These are phyloP conservation scores for Nitzschia sp. DNA, from an alignment of 108 stramenopile species.

Conservation along the genomic window DNA sequence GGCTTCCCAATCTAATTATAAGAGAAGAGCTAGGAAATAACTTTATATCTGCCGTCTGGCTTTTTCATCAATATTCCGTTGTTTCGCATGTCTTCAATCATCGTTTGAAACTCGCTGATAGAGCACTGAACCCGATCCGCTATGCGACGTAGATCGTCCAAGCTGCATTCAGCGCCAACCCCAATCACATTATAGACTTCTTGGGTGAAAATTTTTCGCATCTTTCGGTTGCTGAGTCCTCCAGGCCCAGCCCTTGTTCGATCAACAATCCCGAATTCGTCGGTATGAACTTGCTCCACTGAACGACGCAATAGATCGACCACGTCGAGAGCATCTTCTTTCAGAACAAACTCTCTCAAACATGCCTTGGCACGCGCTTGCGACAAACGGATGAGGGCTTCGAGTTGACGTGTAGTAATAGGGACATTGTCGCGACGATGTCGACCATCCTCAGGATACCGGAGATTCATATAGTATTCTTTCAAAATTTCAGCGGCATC, in stretches of 20 bases:
- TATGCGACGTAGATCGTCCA: slow-evolving; percentile 65
- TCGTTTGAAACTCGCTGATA: slow-evolving; percentile 58
- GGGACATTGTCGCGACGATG: slow-evolving; percentile 74
- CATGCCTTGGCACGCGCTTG: slow-evolving; percentile 97
- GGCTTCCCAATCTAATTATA: too few species aligned
- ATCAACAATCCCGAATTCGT: slow-evolving; percentile 74
- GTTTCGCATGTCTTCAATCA: slow-evolving; percentile 76
- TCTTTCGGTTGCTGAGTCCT: slow-evolving; percentile 74
- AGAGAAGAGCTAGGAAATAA: slow-evolving; percentile 38
- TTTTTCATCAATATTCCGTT: slow-evolving; percentile 59
- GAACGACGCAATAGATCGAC: slow-evolving; percentile 85
- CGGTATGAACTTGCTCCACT: slow-evolving; percentile 72
- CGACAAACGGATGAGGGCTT: slow-evolving; percentile 90
- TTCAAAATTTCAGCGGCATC: slow-evolving; percentile 87
- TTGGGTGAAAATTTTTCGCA: slow-evolving; percentile 49
- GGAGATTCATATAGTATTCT: slow-evolving; percentile 88
- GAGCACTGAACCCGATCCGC: slow-evolving; percentile 62
- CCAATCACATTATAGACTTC: slow-evolving; percentile 46
- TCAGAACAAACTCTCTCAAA: slow-evolving; percentile 86
- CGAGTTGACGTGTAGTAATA: slow-evolving; percentile 97
- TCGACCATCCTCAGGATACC: slow-evolving; percentile 58
- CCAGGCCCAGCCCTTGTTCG: slow-evolving; percentile 68
- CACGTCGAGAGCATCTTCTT: slow-evolving; percentile 97
- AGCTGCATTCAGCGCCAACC: slow-evolving; percentile 47
- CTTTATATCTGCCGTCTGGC: slow-evolving; percentile 50